Conservation (phyloP, 208 protist genomes). For the Leishmania tarentolae region DNA sequence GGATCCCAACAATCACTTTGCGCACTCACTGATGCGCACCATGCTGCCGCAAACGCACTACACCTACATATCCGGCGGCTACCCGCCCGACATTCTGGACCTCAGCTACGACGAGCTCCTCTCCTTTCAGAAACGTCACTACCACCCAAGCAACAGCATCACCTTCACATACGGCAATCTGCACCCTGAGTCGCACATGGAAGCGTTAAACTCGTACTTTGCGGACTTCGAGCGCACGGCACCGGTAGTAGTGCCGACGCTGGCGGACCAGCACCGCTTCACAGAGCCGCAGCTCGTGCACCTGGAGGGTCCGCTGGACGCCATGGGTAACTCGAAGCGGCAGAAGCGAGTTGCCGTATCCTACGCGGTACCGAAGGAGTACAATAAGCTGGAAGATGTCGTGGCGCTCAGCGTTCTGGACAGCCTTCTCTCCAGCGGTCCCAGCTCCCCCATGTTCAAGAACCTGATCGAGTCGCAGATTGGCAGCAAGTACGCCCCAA, state of each 20-base stretch:
- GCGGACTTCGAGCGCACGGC: constrained; percentile 38
- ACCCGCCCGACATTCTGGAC: constrained; percentile 84
- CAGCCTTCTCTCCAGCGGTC: constrained; percentile 80
- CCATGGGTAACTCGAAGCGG: constrained; percentile 75
- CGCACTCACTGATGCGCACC: constrained; percentile 58
- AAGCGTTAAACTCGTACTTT: constrained; percentile 75
- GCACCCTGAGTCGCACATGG: constrained; percentile 76
- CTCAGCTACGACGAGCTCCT: constrained; percentile 90
- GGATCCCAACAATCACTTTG: constrained; percentile 84
- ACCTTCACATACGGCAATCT: constrained; percentile 89
- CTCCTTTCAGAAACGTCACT: constrained; percentile 87
- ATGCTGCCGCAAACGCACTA: constrained; percentile 92
- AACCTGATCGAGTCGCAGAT: constrained; percentile 89
- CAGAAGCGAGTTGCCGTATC: constrained; percentile 87
- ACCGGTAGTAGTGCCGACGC: constrained; percentile 56
- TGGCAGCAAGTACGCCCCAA: constrained; percentile 81
- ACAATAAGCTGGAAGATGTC: constrained; percentile 71
- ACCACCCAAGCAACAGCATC: constrained; percentile 92
- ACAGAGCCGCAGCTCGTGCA: constrained; percentile 40
- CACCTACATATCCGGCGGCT: constrained; percentile 88
- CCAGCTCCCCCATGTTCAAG: constrained; percentile 89
- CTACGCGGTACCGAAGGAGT: constrained; percentile 63
- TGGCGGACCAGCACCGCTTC: constrained; percentile 59
- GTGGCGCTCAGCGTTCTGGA: constrained; percentile 85
- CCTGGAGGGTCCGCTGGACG: constrained; percentile 78